Conservation (phyloP, 148 eudicot species). For the Rhododendron henanense region DNA sequence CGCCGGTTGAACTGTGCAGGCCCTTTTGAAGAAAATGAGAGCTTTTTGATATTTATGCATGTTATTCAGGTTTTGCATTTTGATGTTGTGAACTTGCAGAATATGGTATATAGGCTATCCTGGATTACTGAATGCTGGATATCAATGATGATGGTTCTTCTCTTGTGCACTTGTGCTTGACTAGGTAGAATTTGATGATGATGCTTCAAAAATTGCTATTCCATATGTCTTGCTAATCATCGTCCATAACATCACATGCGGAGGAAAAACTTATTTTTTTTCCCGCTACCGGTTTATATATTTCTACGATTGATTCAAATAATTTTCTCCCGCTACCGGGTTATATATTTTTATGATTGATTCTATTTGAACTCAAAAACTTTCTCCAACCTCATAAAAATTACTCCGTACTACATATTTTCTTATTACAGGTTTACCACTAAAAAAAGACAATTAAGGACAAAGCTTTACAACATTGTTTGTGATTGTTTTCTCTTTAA, state of each 20-base stretch:
- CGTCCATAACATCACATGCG: not conserved
- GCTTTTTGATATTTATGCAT: not conserved
- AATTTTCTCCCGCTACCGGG: too few relatives aligned
- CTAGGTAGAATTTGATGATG: not conserved
- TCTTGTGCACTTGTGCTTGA: not conserved
- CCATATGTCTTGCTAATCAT: not conserved
- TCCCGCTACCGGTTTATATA: too few relatives aligned
- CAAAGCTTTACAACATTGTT: not conserved
- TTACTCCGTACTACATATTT: too few relatives aligned
- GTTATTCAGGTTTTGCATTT: not conserved
- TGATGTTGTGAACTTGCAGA: not conserved
- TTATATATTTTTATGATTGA: too few relatives aligned
- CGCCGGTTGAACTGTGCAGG: not conserved
- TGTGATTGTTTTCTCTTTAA: not conserved
- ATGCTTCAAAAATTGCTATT: not conserved
- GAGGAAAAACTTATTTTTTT: too few relatives aligned
- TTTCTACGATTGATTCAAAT: too few relatives aligned
- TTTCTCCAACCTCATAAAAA: too few relatives aligned
- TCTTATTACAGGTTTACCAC: too few relatives aligned
- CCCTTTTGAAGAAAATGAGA: not conserved
- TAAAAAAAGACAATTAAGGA: not conserved
- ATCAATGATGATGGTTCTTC: not conserved
- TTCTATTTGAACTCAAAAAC: too few relatives aligned
- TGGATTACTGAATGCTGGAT: not conserved
- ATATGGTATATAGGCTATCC: not conserved